Evolutionary conservation across 1,139 yeast species (phyloP), one percentile per base, ranked within the genome.

Genomic region (Suhomyces anneliseae): DNA sequence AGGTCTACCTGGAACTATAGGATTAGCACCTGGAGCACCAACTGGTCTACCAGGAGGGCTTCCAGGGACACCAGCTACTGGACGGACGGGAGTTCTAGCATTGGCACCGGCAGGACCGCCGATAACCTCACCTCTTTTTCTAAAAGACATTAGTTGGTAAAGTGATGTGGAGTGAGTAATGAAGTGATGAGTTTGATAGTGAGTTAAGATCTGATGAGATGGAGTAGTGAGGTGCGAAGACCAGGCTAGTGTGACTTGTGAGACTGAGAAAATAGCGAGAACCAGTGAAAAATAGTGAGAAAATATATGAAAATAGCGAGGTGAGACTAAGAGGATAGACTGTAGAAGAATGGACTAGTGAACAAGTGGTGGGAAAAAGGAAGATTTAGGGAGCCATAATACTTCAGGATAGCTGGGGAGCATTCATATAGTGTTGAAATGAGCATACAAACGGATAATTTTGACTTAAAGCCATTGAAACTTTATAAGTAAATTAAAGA

Each of bases 121-220:
- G 14, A 82, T 70, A 1, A 83, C 76, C 43, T 85, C 90, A 40
- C 87, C 78, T 72, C 90, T 76, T 61, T 79, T 84, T 61, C 90
- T 78, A 57, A 85, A 85, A 4, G 90, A 84, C 90, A 85, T 40
- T 24, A 27, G 43, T 24, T 12, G 10, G 31, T 11, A 24, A 19
- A 34, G 33, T 10, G 34, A 36, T 12, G 38, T 31, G 37, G 29
- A 34, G 24, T 19, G 24, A 19, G 4, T 19, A 19, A 19, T 19
- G 24, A 19, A 19, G 24, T 19, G 24, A 19, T 19, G 24, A 19
- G 4, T 19, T 19, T 3, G 24, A 19, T 19, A 19, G 24, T 19
- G 24, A 19, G 15, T 14, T 14, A 14, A 14, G 24, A 19, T 3
- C 24, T 19, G 24, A 19, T 19, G 24, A 19, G 24, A 19, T 19